Percentiles rank a stretch among this genome's conserved stretches.
Conservation (phyloP, 257 asterid species). For the Galeopsis tetrahit region DNA sequence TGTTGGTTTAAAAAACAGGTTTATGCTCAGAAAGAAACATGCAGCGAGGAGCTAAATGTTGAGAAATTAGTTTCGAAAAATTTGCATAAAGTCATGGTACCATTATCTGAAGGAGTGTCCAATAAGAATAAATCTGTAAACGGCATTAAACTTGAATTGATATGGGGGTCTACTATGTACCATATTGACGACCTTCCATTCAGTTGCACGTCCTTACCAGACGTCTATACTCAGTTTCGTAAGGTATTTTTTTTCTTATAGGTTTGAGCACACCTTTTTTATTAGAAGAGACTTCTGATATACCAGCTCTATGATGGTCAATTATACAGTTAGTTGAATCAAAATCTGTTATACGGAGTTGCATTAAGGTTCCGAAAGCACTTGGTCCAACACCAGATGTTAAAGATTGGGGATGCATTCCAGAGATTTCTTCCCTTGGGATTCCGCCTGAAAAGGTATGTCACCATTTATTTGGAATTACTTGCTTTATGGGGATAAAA, state of each 20-base stretch:
- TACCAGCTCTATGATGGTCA: slow-evolving; percentile 34
- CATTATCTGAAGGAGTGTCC: slow-evolving; percentile 40
- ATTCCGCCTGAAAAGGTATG: slow-evolving; percentile 65
- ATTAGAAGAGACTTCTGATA: slow-evolving; percentile 24
- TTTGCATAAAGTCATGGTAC: slow-evolving; percentile 38
- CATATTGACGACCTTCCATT: slow-evolving; percentile 89
- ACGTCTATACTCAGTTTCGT: slow-evolving; percentile 87
- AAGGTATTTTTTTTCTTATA: slow-evolving; percentile 56
- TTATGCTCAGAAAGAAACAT: slow-evolving; percentile 94
- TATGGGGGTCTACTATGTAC: slow-evolving; percentile 90
- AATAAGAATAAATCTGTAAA: slow-evolving; percentile 33
- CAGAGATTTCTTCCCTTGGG: slow-evolving; percentile 70
- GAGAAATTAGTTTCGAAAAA: slow-evolving; percentile 66
- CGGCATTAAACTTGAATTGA: slow-evolving; percentile 56
- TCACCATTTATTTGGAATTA: slow-evolving; percentile 14
- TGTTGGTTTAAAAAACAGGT: slow-evolving; percentile 52
- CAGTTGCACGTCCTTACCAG: slow-evolving; percentile 67
- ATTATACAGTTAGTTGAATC: slow-evolving; percentile 75
- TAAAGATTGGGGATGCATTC: slow-evolving; percentile 82
- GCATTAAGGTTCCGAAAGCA: slow-evolving; percentile 65
- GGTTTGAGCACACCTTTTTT: slow-evolving; percentile 9
- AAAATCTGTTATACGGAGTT: slow-evolving; percentile 63
- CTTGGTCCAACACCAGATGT: slow-evolving; percentile 80
- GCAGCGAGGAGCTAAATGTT: slow-evolving; percentile 88
- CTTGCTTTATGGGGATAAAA: slow-evolving; percentile 26